Conservation (phyloP, 306 rosid species). For the Leucaena leucocephala region DNA sequence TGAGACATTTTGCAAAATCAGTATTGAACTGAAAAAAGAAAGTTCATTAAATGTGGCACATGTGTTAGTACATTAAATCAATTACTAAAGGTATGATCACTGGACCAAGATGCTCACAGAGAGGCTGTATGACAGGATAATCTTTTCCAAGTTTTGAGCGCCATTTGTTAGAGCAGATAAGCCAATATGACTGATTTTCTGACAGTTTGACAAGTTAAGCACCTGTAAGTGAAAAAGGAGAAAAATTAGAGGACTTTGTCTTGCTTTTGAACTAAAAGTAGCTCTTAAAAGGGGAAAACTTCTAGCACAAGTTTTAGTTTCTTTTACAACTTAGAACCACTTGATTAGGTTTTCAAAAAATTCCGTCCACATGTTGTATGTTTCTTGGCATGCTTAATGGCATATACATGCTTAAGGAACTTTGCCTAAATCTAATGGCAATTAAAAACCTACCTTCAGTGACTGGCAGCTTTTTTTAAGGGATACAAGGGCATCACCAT, state of each 20-base stretch:
- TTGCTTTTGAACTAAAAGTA: background rate
- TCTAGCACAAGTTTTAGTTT: background rate
- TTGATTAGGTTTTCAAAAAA: background rate
- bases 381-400: background rate
- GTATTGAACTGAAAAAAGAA: constrained; percentile 52
- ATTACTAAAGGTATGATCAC: background rate
- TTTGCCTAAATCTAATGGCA: background rate
- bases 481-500: constrained; percentile 61
- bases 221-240: constrained; percentile 43
- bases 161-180: constrained; percentile 59
- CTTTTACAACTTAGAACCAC: background rate
- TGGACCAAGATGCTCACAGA: constrained; percentile 50
- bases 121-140: constrained; percentile 57
- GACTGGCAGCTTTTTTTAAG: constrained; percentile 63
- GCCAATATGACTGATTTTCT: constrained; percentile 59
- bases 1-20: constrained; percentile 60
- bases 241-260: background rate
- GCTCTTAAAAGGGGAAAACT: background rate
- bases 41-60: constrained; percentile 20
- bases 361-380: background rate
- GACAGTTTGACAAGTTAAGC: constrained; percentile 67
- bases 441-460: constrained; percentile 56
- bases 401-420: background rate
- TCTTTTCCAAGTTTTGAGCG: constrained; percentile 58
- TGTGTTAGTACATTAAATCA: constrained; percentile 18